Conservation (phyloP, 257 asterid species). For the Misopates orontium region DNA sequence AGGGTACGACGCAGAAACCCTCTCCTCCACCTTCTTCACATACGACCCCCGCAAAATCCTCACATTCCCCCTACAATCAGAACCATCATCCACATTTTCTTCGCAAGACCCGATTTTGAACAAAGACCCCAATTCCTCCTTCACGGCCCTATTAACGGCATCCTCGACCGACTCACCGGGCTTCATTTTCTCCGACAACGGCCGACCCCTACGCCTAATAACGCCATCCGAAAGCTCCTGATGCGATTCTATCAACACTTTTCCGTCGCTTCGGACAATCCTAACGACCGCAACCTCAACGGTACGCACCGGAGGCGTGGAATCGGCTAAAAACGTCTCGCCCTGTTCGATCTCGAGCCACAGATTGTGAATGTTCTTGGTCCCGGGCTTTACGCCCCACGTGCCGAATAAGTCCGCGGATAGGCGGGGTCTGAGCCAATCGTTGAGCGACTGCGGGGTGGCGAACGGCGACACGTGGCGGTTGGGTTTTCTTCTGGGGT, state of each 20-base stretch:
- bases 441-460: constrained; percentile 85
- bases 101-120: constrained; percentile 11
- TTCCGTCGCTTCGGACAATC: constrained; percentile 49
- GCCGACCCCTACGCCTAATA: constrained; percentile 62
- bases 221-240: constrained; percentile 83
- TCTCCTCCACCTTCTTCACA: constrained; percentile 77
- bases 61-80: constrained; percentile 25
- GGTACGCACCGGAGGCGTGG: constrained; percentile 73
- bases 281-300: constrained; percentile 78
- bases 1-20: constrained; percentile 77
- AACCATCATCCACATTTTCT: neutral
- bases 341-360: constrained; percentile 92
- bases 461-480: constrained; percentile 53
- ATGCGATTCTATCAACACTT: constrained; percentile 75
- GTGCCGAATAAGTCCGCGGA: constrained; percentile 71
- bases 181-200: constrained; percentile 95
- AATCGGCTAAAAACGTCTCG: constrained; percentile 68
- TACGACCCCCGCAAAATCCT: constrained; percentile 62
- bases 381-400: constrained; percentile 96
- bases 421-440: constrained; percentile 82
- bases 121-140: constrained; percentile 78
- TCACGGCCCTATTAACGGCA: constrained; percentile 81
- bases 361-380: constrained; percentile 79
- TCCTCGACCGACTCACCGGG: constrained; percentile 81
- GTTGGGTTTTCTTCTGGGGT: constrained; percentile 26